phyloP scores from a whole-genome alignment of 352 stramenopile species.

The Globisporangium takayamanum region DNA sequence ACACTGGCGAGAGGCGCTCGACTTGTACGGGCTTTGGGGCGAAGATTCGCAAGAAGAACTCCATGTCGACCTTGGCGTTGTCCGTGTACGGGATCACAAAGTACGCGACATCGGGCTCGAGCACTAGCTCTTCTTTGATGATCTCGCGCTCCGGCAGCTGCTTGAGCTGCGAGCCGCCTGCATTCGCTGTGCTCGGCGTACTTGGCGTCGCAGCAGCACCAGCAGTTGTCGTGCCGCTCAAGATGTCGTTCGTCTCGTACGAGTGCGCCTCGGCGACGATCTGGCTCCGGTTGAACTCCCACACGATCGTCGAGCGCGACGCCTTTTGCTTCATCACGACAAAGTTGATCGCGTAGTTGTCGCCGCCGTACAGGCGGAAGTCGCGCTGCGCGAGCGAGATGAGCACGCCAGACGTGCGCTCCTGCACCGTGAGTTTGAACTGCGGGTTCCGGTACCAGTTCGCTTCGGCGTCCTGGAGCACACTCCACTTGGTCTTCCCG shows the following conservation, averaged over 20 bases:
- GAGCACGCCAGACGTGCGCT: conserved; percentile 41
- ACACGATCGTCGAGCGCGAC: conserved; percentile 47
- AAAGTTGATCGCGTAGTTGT: conserved; percentile 87
- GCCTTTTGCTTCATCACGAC: conserved; percentile 75
- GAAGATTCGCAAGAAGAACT: conserved; percentile 89
- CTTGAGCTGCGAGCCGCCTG: conserved; percentile 16
- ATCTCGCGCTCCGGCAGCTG: conserved; percentile 75
- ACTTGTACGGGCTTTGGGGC: conserved; percentile 61
- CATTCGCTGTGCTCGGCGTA: background rate
- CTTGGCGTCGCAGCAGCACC: background rate
- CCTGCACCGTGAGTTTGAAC: conserved; percentile 56
- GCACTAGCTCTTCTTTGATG: conserved; percentile 56
- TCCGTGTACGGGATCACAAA: conserved; percentile 81
- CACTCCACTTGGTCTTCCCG: conserved; percentile 56
- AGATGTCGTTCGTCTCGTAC: conserved; percentile 32
- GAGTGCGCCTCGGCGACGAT: conserved; percentile 68
- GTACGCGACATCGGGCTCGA: conserved; percentile 71
- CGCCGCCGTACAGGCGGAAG: conserved; percentile 66
- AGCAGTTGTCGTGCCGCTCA: conserved; percentile 1
- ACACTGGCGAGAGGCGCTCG: conserved; percentile 62
- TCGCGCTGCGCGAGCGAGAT: conserved; percentile 82
- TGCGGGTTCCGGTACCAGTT: conserved; percentile 92
- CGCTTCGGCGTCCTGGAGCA: conserved; percentile 65
- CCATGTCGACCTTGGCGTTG: conserved; percentile 79
- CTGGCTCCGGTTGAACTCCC: conserved; percentile 61